Percentiles rank a stretch among this genome's conserved stretches.
Conservation (phyloP, 805 yeast species). For the Candida railenensis region DNA sequence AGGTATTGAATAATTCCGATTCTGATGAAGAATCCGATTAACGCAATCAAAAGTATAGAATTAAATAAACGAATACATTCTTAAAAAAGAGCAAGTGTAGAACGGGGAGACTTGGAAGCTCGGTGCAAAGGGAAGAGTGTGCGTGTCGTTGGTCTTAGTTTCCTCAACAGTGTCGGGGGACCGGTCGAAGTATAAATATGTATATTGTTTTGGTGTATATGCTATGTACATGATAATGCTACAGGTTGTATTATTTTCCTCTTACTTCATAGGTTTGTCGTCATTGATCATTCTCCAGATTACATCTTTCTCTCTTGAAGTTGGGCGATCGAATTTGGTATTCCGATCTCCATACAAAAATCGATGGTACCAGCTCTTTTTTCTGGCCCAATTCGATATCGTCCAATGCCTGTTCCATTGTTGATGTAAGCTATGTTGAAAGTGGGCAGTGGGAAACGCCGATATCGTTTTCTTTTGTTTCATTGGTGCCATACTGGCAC, state of each 20-base stretch:
- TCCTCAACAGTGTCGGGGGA: too few relatives aligned
- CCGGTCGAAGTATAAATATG: too few relatives aligned
- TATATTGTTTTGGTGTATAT: too few relatives aligned
- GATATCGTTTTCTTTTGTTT: background rate
- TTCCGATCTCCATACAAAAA: constrained; percentile 26
- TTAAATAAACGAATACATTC: too few relatives aligned
- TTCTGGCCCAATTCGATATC: background rate
- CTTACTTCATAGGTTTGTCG: constrained; percentile 19
- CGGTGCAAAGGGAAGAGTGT: too few relatives aligned
- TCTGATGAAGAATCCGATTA: constrained; percentile 20
- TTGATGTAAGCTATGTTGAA: background rate
- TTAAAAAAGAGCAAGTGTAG: background rate
- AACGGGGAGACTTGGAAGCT: background rate
- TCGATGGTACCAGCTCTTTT: constrained; percentile 13
- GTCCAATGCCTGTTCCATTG: background rate
- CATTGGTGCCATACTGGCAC: constrained; percentile 5
- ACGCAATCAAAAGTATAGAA: background rate
- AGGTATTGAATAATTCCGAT: constrained; percentile 21
- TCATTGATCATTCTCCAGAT: constrained; percentile 47
- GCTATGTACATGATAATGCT: background rate
- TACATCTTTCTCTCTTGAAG: constrained; percentile 35
- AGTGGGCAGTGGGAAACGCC: background rate
- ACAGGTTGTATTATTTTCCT: background rate
- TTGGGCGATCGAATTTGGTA: constrained; percentile 29
- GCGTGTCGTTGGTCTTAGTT: too few relatives aligned